Percentiles rank a stretch among this genome's conserved stretches.
Conservation (phyloP, 345 rosid genomes). For the Hypericum perforatum region DNA sequence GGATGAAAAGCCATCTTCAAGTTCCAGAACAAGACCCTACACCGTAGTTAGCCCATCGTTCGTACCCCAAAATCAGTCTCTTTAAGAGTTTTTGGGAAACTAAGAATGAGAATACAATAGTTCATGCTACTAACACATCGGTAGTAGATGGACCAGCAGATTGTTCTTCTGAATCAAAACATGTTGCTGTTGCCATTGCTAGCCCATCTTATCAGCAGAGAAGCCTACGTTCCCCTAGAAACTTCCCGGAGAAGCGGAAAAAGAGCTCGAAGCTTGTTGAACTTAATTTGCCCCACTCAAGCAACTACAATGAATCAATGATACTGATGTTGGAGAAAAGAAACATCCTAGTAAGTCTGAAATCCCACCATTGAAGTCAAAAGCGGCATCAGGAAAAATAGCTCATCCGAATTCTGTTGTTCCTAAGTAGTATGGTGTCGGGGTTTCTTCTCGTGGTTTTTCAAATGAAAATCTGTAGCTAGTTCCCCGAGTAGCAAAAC, state of each 20-base stretch:
- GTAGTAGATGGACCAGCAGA: no score
- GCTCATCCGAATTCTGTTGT: conserved; percentile 28
- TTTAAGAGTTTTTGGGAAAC: neutral
- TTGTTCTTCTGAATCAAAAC: no score
- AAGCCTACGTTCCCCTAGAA: conserved; percentile 23
- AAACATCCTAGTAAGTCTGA: neutral
- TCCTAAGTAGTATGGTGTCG: conserved; percentile 32
- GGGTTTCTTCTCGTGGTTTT: conserved; percentile 29
- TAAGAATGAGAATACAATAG: no score
- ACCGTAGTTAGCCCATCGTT: conserved; percentile 17
- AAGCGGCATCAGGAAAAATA: conserved; percentile 38
- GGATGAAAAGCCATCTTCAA: conserved; percentile 31
- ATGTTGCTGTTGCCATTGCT: no score
- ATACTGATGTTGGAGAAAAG: conserved; percentile 22
- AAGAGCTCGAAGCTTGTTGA: conserved; percentile 67
- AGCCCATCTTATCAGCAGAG: conserved; percentile 22
- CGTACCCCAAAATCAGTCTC: conserved; percentile 32
- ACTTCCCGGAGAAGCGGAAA: conserved; percentile 28
- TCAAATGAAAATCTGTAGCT: conserved; percentile 28
- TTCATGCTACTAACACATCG: no score
- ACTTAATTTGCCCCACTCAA: conserved; percentile 60
- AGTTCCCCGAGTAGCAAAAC: conserved; percentile 24
- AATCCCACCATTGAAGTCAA: neutral
- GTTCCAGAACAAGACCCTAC: conserved; percentile 21
- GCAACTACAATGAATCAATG: conserved; percentile 35